Evolutionary conservation across 345 rosid species (phyloP).

Genomic region (Punica granatum): DNA sequence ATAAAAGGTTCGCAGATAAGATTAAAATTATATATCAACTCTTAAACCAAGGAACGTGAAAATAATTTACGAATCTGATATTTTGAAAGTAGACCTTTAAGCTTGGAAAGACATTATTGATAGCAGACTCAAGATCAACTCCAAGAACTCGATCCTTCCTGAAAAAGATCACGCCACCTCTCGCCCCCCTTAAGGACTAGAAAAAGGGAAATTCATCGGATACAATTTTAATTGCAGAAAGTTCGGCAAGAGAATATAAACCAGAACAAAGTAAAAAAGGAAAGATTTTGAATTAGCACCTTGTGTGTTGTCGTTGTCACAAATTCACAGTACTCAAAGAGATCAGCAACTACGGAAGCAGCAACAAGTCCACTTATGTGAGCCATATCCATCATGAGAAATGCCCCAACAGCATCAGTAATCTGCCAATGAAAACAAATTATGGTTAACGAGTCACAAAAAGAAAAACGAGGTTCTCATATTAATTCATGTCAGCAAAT

Average conservation of each 20-base stretch:
- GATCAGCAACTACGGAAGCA: constrained; percentile 84
- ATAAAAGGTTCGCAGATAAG: constrained; percentile 10
- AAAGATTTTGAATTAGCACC: constrained; percentile 40
- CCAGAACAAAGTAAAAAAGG: too few species aligned
- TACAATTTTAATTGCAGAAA: too few species aligned
- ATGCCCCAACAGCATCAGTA: constrained; percentile 89
- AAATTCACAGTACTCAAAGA: constrained; percentile 79
- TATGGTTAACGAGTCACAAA: constrained; percentile 8
- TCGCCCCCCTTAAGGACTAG: constrained; percentile 93
- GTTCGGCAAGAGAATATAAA: too few species aligned
- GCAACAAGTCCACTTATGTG: constrained; percentile 94
- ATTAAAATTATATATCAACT: too few species aligned
- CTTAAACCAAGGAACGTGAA: too few species aligned
- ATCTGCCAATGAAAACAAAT: constrained; percentile 34
- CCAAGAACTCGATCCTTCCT: constrained; percentile 70
- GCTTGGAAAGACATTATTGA: constrained; percentile 95
- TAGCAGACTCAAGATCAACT: constrained; percentile 73
- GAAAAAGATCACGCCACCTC: constrained; percentile 99
- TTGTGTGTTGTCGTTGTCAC: constrained; percentile 94
- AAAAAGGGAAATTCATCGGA: constrained; percentile 5
- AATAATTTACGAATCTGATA: too few species aligned
- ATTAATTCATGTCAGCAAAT: neutral
- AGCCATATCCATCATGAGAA: constrained; percentile 99
- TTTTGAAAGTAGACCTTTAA: constrained; percentile 86
- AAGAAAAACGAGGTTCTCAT: neutral